Evolutionary conservation across 2,329 filamentous ascomycete species (phyloP).

Genomic region (Talaromyces sp.): DNA sequence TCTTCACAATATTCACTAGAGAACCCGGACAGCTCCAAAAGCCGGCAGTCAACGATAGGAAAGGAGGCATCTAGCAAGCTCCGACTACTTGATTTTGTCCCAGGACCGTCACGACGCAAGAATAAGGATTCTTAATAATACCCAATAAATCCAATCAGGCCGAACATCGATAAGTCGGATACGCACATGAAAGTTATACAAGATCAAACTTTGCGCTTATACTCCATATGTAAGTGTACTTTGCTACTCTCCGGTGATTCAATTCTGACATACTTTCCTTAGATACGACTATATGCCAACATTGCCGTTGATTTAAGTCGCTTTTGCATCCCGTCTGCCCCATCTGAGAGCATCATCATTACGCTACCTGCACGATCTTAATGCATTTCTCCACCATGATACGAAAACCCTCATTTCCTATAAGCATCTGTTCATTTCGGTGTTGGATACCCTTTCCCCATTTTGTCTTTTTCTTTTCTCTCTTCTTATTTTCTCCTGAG

Average conservation of each 20-base stretch:
- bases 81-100: slow-evolving; percentile 47
- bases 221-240: not conserved
- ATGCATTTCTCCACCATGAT: slow-evolving; percentile 7
- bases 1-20: slow-evolving; percentile 49
- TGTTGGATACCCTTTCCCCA: slow-evolving; percentile 23
- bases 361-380: slow-evolving; percentile 11
- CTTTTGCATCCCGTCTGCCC: not conserved
- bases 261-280: too few species aligned
- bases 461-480: slow-evolving; percentile 32
- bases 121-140: slow-evolving; percentile 36
- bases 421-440: slow-evolving; percentile 21
- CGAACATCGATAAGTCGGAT: not conserved
- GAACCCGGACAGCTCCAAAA: slow-evolving; percentile 37
- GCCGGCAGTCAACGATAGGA: slow-evolving; percentile 39
- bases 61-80: slow-evolving; percentile 43
- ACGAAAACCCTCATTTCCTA: slow-evolving; percentile 12
- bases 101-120: slow-evolving; percentile 43
- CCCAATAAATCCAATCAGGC: not conserved
- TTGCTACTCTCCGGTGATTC: too few species aligned
- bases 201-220: not conserved
- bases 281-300: slow-evolving; percentile 1
- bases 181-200: not conserved
- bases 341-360: not conserved
- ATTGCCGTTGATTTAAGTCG: not conserved
- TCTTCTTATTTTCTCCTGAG: slow-evolving; percentile 23